Evolutionary conservation across 345 rosid genomes (phyloP).

Genomic region (Sonneratia alba): DNA sequence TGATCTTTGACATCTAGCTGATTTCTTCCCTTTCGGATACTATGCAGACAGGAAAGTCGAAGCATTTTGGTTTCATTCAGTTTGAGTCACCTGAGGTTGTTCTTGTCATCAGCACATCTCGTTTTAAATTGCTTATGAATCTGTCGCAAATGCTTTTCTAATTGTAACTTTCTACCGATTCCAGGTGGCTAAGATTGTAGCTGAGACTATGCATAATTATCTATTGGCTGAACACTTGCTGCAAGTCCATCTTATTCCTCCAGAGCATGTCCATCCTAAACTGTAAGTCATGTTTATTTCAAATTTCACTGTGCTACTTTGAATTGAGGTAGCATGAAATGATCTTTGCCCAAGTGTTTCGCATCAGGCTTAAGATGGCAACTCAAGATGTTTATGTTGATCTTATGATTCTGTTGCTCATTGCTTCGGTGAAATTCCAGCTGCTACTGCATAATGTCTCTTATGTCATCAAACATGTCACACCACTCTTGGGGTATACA

Average conservation of each 20-base stretch:
- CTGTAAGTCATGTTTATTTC: conserved; percentile 34
- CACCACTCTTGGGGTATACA: neutral
- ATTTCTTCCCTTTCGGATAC: conserved; percentile 7
- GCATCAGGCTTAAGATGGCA: neutral
- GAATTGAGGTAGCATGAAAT: neutral
- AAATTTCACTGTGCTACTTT: neutral
- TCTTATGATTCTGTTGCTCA: neutral
- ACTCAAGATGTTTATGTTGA: neutral
- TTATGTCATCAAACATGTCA: neutral
- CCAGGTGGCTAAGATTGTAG: conserved; percentile 89
- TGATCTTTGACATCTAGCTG: neutral
- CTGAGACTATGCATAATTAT: conserved; percentile 82
- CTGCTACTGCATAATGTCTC: neutral
- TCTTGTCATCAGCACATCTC: neutral
- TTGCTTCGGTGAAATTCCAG: neutral
- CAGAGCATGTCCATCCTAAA: conserved; percentile 68
- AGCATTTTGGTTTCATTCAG: conserved; percentile 86
- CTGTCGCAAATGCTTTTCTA: conserved; percentile 2
- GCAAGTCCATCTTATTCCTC: conserved; percentile 62
- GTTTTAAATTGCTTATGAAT: neutral
- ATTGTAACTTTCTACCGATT: conserved; percentile 10
- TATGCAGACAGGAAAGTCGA: conserved; percentile 86
- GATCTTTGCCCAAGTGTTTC: neutral
- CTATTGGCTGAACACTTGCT: conserved; percentile 75
- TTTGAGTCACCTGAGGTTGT: conserved; percentile 76